Conservation (phyloP, 352 stramenopile species). For the Pythium folliculosum region DNA sequence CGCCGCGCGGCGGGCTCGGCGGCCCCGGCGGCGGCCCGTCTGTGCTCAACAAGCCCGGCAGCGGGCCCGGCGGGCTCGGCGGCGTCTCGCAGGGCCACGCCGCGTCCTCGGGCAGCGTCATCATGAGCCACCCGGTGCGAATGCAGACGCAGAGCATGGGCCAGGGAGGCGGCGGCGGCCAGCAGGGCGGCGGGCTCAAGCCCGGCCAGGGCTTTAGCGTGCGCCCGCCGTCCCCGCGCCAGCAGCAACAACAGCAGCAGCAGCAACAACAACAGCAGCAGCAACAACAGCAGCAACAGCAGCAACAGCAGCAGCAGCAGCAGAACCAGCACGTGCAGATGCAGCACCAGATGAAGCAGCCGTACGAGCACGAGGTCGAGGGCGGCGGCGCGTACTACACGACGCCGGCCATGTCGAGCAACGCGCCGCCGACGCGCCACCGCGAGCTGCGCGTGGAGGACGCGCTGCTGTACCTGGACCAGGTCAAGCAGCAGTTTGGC, state of each 20-base stretch:
- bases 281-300: slow-evolving; percentile 44
- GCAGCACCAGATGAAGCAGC: slow-evolving; percentile 39
- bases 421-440: slow-evolving; percentile 43
- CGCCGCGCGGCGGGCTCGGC: slow-evolving; percentile 47
- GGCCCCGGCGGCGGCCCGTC: slow-evolving; percentile 45
- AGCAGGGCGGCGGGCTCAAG: slow-evolving; percentile 29
- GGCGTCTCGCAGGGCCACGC: slow-evolving; percentile 31
- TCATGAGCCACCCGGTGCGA: slow-evolving; percentile 62
- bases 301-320: slow-evolving; percentile 43
- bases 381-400: slow-evolving; percentile 24
- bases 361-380: slow-evolving; percentile 52
- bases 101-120: slow-evolving; percentile 33
- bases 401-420: slow-evolving; percentile 30
- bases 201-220: slow-evolving; percentile 34
- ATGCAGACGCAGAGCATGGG: slow-evolving; percentile 54
- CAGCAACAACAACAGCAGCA: slow-evolving; percentile 35
- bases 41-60: slow-evolving; percentile 56
- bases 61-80: slow-evolving; percentile 18
- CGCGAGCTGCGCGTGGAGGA: slow-evolving; percentile 95
- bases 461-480: slow-evolving; percentile 98
- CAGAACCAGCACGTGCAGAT: slow-evolving; percentile 29
- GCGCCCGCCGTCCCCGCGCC: slow-evolving; percentile 47
- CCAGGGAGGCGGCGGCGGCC: slow-evolving; percentile 36
- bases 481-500: slow-evolving; percentile 99
- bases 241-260: slow-evolving; percentile 27